Percentiles rank a stretch among this genome's conserved stretches.
Evolutionary conservation across 2,329 filamentous ascomycete genomes (phyloP).

Genomic region (Dothidotthia symphoricarpi): DNA sequence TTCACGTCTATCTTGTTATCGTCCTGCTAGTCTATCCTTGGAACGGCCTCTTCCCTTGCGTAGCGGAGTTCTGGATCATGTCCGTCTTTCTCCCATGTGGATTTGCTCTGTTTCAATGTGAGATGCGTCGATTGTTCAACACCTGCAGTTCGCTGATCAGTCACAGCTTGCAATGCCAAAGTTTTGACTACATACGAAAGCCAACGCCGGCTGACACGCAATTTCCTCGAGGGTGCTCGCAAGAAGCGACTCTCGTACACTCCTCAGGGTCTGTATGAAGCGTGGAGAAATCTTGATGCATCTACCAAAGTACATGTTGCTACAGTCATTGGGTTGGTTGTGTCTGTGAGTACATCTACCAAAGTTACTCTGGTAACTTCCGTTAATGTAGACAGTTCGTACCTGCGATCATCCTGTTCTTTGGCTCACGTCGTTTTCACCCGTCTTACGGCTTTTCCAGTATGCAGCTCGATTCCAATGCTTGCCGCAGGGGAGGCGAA

Average conservation of each 20-base stretch:
- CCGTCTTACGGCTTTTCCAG: conserved; percentile 55
- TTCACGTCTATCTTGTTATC: conserved; percentile 39
- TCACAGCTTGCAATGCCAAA: conserved; percentile 36
- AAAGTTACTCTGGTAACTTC: neutral
- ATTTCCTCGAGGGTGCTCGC: conserved; percentile 37
- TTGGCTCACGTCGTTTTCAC: conserved; percentile 66
- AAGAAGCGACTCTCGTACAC: conserved; percentile 35
- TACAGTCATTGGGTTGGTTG: conserved; percentile 27
- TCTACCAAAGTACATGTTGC: conserved; percentile 37
- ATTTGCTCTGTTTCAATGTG: conserved; percentile 43
- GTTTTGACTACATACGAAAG: conserved; percentile 39
- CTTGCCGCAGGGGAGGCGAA: conserved; percentile 59
- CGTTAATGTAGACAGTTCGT: conserved; percentile 49
- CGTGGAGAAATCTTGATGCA: conserved; percentile 33
- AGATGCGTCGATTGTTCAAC: conserved; percentile 2
- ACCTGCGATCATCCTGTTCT: conserved; percentile 59
- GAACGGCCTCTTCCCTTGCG: conserved; percentile 37
- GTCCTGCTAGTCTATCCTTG: conserved; percentile 40
- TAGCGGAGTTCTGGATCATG: conserved; percentile 44
- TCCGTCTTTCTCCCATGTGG: conserved; percentile 39
- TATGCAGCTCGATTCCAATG: conserved; percentile 44
- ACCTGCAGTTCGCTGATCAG: neutral
- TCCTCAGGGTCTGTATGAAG: conserved; percentile 29
- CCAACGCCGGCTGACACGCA: conserved; percentile 33
- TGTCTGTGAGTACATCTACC: conserved; percentile 25